These are phyloP conservation scores for Paramecium primaurelia DNA, from an alignment of 73 alveolate species.

Conservation along the genomic window DNA sequence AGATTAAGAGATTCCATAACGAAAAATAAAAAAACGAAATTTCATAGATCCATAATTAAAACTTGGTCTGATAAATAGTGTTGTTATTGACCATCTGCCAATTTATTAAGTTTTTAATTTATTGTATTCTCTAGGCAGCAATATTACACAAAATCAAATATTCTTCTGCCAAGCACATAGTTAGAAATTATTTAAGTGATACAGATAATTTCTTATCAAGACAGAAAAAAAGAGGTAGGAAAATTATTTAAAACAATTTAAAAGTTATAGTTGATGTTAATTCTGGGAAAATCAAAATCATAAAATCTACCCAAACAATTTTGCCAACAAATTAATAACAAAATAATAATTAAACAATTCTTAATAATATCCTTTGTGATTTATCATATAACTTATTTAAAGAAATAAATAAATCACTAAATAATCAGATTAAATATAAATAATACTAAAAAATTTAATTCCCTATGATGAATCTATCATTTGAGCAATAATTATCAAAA, in stretches of 20 bases:
- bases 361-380: not conserved
- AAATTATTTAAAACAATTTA: not conserved
- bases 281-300: not conserved
- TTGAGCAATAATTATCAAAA: not conserved
- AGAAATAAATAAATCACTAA: not conserved
- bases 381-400: not conserved
- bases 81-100: not conserved
- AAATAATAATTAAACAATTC: not conserved
- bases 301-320: not conserved
- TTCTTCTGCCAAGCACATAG: slow-evolving; percentile 15
- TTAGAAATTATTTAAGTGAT: not conserved
- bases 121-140: not conserved
- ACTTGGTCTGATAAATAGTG: not conserved
- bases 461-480: not conserved
- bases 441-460: not conserved
- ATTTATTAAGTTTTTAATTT: not conserved
- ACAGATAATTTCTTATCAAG: not conserved
- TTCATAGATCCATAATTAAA: not conserved
- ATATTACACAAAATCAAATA: not conserved
- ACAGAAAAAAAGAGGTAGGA: not conserved
- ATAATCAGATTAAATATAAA: not conserved
- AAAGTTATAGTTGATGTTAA: not conserved
- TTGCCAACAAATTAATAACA: not conserved
- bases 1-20: not conserved
- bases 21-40: not conserved